phyloP scores from a whole-genome alignment of 345 rosid genomes.

The Populus davidiana region DNA sequence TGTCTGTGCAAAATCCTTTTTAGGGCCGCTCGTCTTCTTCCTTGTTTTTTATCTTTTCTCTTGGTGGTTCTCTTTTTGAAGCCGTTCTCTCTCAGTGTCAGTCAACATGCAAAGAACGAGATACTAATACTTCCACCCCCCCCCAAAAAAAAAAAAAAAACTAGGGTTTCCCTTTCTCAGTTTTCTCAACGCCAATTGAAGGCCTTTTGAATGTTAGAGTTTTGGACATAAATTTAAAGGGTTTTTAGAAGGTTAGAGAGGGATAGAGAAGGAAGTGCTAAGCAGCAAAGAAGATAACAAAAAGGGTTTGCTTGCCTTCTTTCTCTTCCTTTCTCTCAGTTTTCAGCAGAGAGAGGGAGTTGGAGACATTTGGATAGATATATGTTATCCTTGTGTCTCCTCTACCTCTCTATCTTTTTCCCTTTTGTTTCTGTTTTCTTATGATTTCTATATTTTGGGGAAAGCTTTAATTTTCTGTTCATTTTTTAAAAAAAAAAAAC shows the following conservation, averaged over 20 bases:
- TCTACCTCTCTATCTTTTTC: conserved; percentile 56
- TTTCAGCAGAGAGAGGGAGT: conserved; percentile 44
- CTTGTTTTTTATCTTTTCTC: not conserved
- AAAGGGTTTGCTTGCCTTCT: conserved; percentile 38
- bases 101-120: conserved; percentile 15
- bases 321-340: conserved; percentile 53
- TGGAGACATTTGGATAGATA: conserved; percentile 55
- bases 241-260: conserved; percentile 31
- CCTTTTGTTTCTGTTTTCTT: not conserved
- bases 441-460: not conserved
- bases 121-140: not conserved
- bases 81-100: conserved; percentile 4
- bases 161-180: conserved; percentile 7
- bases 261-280: conserved; percentile 79
- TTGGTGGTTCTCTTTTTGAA: not conserved
- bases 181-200: not conserved
- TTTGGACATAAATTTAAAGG: not conserved
- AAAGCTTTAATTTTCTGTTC: too few relatives aligned
- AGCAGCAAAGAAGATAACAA: conserved; percentile 14
- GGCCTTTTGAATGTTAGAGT: not conserved
- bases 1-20: conserved; percentile 3
- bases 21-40: conserved; percentile 15
- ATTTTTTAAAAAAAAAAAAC: not conserved
- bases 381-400: conserved; percentile 46
- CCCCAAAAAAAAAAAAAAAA: too few relatives aligned